phyloP scores from a whole-genome alignment of 2,329 filamentous ascomycete species.

The Xylaria sp. region DNA sequence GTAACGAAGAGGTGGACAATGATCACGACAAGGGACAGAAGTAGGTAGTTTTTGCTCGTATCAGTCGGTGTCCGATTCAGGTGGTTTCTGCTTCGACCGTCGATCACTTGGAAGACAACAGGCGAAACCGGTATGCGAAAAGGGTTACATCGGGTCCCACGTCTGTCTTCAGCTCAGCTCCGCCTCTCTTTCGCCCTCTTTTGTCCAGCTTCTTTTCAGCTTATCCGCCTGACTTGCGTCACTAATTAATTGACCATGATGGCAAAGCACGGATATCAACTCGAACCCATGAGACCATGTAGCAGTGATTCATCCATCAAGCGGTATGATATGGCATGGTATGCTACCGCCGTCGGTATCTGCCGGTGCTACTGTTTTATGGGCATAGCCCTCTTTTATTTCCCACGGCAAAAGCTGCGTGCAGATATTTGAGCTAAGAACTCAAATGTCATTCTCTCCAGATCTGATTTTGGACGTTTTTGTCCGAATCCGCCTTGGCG shows the following conservation, averaged over 20 bases:
- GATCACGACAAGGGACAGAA: conserved; percentile 1
- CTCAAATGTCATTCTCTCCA: background rate
- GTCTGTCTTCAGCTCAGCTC: conserved; percentile 33
- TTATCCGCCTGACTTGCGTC: conserved; percentile 28
- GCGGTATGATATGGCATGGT: conserved; percentile 4
- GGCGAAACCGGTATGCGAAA: conserved; percentile 32
- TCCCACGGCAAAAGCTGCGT: conserved; percentile 17
- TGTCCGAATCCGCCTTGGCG: conserved; percentile 29
- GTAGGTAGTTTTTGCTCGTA: conserved; percentile 19
- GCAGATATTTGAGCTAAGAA: background rate
- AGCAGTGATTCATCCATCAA: conserved; percentile 20
- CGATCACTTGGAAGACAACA: conserved; percentile 21
- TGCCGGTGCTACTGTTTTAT: conserved; percentile 36
- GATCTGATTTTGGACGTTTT: conserved; percentile 6
- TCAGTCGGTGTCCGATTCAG: conserved; percentile 36
- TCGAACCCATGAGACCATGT: conserved; percentile 4
- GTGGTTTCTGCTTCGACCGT: conserved; percentile 16
- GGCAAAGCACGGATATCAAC: background rate
- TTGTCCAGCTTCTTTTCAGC: conserved; percentile 34
- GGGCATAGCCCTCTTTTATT: conserved; percentile 23
- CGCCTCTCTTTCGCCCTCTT: conserved; percentile 33
- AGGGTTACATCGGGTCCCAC: conserved; percentile 30
- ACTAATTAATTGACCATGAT: conserved; percentile 15
- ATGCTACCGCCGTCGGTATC: conserved; percentile 20
- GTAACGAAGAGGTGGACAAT: conserved; percentile 12